Conservation (phyloP, 1,139 yeast genomes). For the Hansenula sp. region DNA sequence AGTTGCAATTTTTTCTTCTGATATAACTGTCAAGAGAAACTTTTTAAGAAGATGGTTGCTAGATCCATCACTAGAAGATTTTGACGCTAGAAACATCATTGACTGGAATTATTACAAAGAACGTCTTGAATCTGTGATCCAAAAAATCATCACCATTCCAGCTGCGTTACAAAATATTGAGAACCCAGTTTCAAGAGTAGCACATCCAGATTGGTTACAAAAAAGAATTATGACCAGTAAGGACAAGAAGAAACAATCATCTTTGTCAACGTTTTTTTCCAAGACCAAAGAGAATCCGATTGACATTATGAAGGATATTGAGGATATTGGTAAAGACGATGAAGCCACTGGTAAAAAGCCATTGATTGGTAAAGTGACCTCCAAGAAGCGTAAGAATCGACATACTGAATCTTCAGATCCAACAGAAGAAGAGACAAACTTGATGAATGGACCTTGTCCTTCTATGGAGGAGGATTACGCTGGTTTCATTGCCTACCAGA, state of each 20-base stretch:
- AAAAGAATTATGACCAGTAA: slow-evolving; percentile 54
- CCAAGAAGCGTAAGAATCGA: slow-evolving; percentile 35
- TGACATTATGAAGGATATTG: slow-evolving; percentile 62
- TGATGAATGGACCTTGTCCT: slow-evolving; percentile 60
- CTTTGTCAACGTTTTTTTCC: slow-evolving; percentile 55
- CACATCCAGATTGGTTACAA: slow-evolving; percentile 92
- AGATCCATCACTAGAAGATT: slow-evolving; percentile 73
- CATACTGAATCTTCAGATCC: slow-evolving; percentile 29
- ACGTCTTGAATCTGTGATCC: slow-evolving; percentile 88
- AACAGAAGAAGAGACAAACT: slow-evolving; percentile 40
- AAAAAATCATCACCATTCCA: slow-evolving; percentile 93
- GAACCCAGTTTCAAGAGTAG: slow-evolving; percentile 95
- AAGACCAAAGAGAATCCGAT: slow-evolving; percentile 29
- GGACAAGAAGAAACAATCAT: slow-evolving; percentile 71
- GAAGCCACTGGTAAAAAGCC: slow-evolving; percentile 23
- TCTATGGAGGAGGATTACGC: slow-evolving; percentile 70
- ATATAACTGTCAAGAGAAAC: slow-evolving; percentile 50
- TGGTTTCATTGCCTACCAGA: slow-evolving; percentile 75
- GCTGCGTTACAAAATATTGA: slow-evolving; percentile 87
- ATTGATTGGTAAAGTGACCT: slow-evolving; percentile 49
- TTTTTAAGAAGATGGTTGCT: slow-evolving; percentile 84
- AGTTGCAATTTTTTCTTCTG: slow-evolving; percentile 91
- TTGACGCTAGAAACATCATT: slow-evolving; percentile 83
- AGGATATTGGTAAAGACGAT: slow-evolving; percentile 56
- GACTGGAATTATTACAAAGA: slow-evolving; percentile 95